phyloP scores from a whole-genome alignment of 305 asterid genomes.

The Fraxinus nigra region DNA sequence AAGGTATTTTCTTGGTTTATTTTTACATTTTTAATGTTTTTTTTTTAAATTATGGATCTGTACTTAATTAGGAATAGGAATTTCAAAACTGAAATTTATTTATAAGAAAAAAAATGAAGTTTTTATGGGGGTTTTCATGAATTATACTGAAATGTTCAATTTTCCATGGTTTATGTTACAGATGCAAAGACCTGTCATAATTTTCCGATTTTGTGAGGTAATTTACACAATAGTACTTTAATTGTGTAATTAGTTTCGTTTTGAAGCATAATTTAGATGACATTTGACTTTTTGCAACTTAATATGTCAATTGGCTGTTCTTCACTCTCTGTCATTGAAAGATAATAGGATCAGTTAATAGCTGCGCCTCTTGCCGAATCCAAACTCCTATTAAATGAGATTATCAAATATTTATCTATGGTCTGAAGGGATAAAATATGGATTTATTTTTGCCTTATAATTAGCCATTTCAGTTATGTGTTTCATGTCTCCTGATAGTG shows the following conservation, averaged over 20 bases:
- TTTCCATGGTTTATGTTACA: not conserved
- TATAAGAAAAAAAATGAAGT: not conserved
- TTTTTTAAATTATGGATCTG: not conserved
- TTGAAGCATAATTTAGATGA: not conserved
- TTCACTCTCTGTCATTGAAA: not conserved
- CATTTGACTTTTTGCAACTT: not conserved
- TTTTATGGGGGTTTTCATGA: not conserved
- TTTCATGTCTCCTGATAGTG: not conserved
- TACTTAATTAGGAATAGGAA: not conserved
- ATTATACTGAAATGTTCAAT: not conserved
- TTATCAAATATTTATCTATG: not conserved
- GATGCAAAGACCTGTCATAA: not conserved
- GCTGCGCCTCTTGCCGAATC: not conserved
- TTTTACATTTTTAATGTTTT: not conserved
- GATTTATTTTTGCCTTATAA: not conserved
- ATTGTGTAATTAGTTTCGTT: not conserved
- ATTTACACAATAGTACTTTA: not conserved
- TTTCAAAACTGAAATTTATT: not conserved
- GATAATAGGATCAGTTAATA: not conserved
- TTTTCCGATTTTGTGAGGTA: not conserved
- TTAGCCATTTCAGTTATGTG: slow-evolving; percentile 8
- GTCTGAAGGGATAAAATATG: not conserved
- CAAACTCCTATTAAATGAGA: not conserved
- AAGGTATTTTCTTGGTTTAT: slow-evolving; percentile 45
- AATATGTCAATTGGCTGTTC: not conserved